Base-by-base conservation (phyloP, 2,329 filamentous ascomycete genomes). In the Colletotrichum incanum region DNA sequence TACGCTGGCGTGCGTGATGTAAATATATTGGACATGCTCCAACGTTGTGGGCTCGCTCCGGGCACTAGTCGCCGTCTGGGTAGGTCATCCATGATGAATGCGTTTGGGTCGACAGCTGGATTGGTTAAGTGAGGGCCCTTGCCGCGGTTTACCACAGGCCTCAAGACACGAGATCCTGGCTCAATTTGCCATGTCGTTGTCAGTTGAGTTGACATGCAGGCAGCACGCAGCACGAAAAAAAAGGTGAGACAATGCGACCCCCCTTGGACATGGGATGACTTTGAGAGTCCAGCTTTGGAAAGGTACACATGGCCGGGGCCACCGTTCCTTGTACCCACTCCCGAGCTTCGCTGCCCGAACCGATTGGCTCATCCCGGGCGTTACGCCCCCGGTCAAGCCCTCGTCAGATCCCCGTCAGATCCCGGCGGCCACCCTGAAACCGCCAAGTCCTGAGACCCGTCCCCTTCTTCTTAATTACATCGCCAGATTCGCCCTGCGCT, bases 351-450 rank as follows among this genome's bases (percentile, higher is more conserved):
- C 70, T 70, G 70, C 65, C 65, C 39, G 45, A 54, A 39, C 70
- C 70, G 70, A 72, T 72, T 72, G 70, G 70, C 18, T 55, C 11
- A 41, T 26, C 2, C n/a, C 52, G 54, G 54, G 65, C 65, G 31
- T 61, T 39, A 54, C 16, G 18, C 3, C 39, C 59, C 52, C 59
- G 52, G 69, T 67, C 49, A 23, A 54, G 23, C 1, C 54, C 65
- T 45, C 31, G 54, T 67, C 62, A 50, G 65, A 28, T 31, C 69
- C 52, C 52, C 52, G 59, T 49, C 54, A 49, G 69, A 64, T 64
- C 69, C 70, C 70, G 65, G 65, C 39, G 59, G 45, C 47, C 70
- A 72, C 60, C 70, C 70, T 72, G 70, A 72, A 72, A 72, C 70
- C 50, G 65, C 70, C 54, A 69, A 69, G 54, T 72, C 70, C 65